Evolutionary conservation across 139 green algal species (phyloP), one percentile per base, ranked within the genome.

Genomic region (Deuterostichococcus epilithicus): DNA sequence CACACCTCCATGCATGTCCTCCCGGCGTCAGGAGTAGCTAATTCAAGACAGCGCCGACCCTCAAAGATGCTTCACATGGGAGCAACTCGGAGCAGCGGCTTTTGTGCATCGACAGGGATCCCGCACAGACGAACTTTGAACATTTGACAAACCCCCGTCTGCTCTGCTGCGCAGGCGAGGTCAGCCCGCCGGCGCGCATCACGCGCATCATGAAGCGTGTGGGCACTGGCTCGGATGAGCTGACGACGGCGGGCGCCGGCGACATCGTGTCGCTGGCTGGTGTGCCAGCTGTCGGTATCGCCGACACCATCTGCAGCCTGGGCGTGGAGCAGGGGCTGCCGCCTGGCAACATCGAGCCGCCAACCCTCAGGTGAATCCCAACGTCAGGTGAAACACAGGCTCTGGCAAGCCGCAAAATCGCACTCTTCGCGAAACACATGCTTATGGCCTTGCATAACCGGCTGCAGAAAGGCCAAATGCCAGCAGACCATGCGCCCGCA

Each of bases 211-310:
- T 90, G 65, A 97, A 97, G 86, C 86, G 88, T 23, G 72, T 68
- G 33, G 90, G 88, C 33, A 78, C 86, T 28, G 75, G 74, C 15
- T 76, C 76, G 44, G 52, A 91, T 33, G 78, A 89, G 72, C 72
- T 97, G 60, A 73, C 87, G 10, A 68, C 75, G 39, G 90, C 92
- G 6, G 70, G 85, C 26, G 91, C 91, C 5, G 93, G 93, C 0
- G 92, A 97, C 83, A 89, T 97, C 30, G 89, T 97, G 30, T 88
- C 82, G 0, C 71, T 97, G 2, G 86, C 88, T 13, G 93, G 93
- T 0, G 44, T 88, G 25, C 65, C 72, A 1, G 39, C 68, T 1
- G 89, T 86, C 6, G 80, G 81, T 69, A 94, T 97, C 44, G 89
- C 87, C 0, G 90, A 97, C 85, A 97, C 93, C 0, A 75, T 97